Conservation (phyloP, 108 stramenopile genomes). For the Aurantiochytrium sp. region DNA sequence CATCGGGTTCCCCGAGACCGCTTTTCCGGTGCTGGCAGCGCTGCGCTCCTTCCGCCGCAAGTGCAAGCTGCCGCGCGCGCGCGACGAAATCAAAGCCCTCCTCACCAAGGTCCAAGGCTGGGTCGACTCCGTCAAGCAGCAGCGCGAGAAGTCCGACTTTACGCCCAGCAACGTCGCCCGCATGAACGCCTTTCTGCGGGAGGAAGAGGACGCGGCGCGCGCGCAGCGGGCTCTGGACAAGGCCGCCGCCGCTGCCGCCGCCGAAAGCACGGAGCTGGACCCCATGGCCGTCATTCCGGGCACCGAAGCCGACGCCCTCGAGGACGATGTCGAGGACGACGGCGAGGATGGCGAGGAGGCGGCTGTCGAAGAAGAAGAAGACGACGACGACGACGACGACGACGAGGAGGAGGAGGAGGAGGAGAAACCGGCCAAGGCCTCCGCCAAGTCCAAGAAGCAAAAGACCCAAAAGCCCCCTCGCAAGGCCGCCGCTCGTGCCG, state of each 20-base stretch:
- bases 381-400: not conserved
- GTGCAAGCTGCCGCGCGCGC: not conserved
- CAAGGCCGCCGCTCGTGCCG: too few species aligned
- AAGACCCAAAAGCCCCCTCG: too few species aligned
- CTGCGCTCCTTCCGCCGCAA: not conserved
- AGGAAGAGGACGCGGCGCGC: not conserved
- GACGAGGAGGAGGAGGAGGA: not conserved
- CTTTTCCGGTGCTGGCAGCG: not conserved
- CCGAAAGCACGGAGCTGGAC: not conserved
- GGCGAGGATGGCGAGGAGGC: not conserved
- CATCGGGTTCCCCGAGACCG: conserved; percentile 32
- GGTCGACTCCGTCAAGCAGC: not conserved
- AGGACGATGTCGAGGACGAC: not conserved
- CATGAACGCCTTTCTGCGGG: not conserved
- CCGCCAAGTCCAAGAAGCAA: not conserved
- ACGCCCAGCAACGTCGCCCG: not conserved
- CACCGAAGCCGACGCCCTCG: not conserved
- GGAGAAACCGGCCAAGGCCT: not conserved
- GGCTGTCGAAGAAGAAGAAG: not conserved
- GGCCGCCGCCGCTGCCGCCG: not conserved
- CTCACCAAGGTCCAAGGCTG: not conserved
- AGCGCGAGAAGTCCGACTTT: not conserved
- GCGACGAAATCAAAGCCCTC: not conserved
- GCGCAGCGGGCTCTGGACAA: not conserved
- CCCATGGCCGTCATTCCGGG: not conserved